Percentiles rank a stretch among this genome's conserved stretches.
Conservation (phyloP, 176 grass and related monocot genomes). For the Cymbopogon citratus region DNA sequence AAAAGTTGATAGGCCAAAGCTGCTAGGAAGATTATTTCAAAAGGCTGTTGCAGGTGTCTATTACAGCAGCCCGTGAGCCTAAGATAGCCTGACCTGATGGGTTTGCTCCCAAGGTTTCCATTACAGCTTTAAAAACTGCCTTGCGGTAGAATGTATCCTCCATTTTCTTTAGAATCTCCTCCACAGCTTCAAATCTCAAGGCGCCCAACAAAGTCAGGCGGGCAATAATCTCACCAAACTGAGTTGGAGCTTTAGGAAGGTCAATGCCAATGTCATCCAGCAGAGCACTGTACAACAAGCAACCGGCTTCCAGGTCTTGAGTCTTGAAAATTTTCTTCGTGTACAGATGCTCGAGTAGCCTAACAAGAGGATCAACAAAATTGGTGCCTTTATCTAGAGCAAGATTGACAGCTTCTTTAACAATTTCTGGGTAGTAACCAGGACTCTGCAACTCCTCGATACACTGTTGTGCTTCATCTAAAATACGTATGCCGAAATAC, state of each 20-base stretch:
- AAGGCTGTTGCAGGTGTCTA: constrained; percentile 54
- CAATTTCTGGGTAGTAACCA: constrained; percentile 72
- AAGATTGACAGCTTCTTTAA: constrained; percentile 89
- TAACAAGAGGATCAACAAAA: constrained; percentile 64
- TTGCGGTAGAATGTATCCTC: constrained; percentile 50
- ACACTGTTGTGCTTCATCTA: constrained; percentile 93
- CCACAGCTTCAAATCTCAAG: constrained; percentile 62
- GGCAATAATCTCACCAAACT: constrained; percentile 77
- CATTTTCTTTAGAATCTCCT: constrained; percentile 71
- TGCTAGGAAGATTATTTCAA: constrained; percentile 17
- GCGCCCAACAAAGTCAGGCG: constrained; percentile 43
- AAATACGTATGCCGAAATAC: constrained; percentile 75
- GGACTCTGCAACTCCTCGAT: constrained; percentile 81
- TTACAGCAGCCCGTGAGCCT: constrained; percentile 35
- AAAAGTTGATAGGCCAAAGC: constrained; percentile 20
- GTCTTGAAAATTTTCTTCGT: constrained; percentile 59
- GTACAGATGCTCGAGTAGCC: constrained; percentile 65
- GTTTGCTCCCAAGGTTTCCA: constrained; percentile 43
- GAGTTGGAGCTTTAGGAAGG: constrained; percentile 68
- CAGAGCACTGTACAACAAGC: constrained; percentile 62
- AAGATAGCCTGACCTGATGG: constrained; percentile 66
- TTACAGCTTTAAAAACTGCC: constrained; percentile 37
- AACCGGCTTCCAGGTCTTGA: constrained; percentile 69
- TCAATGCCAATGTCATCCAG: constrained; percentile 93
- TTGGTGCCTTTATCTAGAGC: constrained; percentile 69